phyloP scores from a whole-genome alignment of 768 basidiomycete species.

The Collybiopsis confluens region DNA sequence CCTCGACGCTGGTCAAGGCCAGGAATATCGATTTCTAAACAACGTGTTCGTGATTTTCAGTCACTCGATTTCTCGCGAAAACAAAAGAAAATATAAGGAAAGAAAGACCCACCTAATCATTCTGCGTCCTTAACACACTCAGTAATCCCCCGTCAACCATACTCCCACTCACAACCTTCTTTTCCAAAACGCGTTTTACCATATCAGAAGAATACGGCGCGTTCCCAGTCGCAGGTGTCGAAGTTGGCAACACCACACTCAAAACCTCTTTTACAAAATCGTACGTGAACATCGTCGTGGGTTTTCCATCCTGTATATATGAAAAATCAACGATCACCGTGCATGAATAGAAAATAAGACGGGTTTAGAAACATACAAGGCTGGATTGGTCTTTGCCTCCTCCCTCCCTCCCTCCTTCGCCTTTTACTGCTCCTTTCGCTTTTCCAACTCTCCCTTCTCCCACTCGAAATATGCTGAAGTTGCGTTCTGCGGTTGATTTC shows the following conservation, averaged over 20 bases:
- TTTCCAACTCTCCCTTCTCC: too few species aligned
- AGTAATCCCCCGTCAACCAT: conserved; percentile 65
- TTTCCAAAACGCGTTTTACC: conserved; percentile 53
- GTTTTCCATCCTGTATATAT: not conserved
- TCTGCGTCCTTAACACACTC: conserved; percentile 41
- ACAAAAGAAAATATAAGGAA: not conserved
- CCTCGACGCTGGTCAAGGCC: conserved; percentile 48
- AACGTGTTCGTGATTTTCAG: not conserved
- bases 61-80: not conserved
- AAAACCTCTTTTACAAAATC: conserved; percentile 60
- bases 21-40: conserved; percentile 43
- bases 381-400: not conserved
- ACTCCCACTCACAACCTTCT: conserved; percentile 47
- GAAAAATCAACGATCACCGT: not conserved
- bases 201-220: conserved; percentile 53
- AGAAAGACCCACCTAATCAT: conserved; percentile 64
- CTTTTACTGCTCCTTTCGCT: too few species aligned
- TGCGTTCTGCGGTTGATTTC: conserved; percentile 45
- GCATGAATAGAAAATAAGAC: not conserved
- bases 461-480: conserved; percentile 62
- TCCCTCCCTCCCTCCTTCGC: too few species aligned
- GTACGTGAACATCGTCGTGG: conserved; percentile 22
- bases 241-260: conserved; percentile 41
- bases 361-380: not conserved
- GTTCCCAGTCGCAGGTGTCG: conserved; percentile 29